Percentiles rank a stretch among this genome's conserved stretches.
Evolutionary conservation across 2,329 filamentous ascomycete species (phyloP).

Genomic region (Ophiostoma angusticollis): DNA sequence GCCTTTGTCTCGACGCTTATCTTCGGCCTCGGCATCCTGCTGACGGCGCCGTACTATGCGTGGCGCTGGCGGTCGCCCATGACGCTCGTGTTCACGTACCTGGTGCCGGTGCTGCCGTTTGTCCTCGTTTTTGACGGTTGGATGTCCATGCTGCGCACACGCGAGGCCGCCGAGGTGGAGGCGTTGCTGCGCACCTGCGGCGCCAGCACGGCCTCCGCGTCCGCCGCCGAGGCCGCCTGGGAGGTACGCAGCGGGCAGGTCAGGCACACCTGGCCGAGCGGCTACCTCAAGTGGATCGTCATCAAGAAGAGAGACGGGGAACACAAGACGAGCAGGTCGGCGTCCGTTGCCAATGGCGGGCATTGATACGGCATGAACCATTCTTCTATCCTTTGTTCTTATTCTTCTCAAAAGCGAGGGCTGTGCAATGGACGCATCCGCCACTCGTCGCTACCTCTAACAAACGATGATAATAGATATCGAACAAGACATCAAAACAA

Average conservation of each 20-base stretch:
- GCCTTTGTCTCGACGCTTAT: conserved; percentile 40
- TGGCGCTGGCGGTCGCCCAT: conserved; percentile 38
- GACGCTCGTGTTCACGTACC: conserved; percentile 53
- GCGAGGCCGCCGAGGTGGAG: conserved; percentile 53
- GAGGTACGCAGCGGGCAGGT: conserved; percentile 34
- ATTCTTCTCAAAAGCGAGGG: conserved; percentile 3
- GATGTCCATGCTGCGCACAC: conserved; percentile 53
- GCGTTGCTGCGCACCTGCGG: conserved; percentile 41
- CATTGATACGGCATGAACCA: no score
- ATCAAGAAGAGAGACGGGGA: conserved; percentile 32
- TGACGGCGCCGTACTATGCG: conserved; percentile 39
- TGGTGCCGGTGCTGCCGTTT: conserved; percentile 53
- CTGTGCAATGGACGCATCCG: not conserved
- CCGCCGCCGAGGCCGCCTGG: conserved; percentile 27
- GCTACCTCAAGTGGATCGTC: conserved; percentile 39
- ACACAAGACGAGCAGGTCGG: no score
- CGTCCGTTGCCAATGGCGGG: no score
- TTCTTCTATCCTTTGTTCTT: no score
- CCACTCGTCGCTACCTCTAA: no score
- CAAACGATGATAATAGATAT: no score
- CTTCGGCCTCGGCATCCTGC: conserved; percentile 38
- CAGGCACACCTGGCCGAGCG: conserved; percentile 37
- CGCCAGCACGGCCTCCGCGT: conserved; percentile 22
- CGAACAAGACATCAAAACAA: not conserved
- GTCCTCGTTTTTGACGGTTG: conserved; percentile 57